These are phyloP conservation scores for Coccomyxa subellipsoidea DNA, from an alignment of 163 green algal genomes.

Conservation along the genomic window DNA sequence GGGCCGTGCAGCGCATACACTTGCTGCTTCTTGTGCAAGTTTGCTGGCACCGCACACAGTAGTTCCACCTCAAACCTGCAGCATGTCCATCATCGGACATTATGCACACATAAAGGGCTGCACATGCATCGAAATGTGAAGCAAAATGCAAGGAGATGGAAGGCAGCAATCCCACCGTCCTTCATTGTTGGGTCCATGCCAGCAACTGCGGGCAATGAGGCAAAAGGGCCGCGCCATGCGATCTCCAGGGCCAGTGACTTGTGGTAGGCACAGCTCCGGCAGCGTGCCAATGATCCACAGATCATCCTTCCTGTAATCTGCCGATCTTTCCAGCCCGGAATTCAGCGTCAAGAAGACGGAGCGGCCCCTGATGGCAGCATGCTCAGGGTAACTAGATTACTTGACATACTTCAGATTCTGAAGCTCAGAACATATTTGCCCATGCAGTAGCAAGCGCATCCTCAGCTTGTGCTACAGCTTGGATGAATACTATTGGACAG, in stretches of 20 bases:
- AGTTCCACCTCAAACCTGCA: slow-evolving; percentile 65
- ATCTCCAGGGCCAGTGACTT: slow-evolving; percentile 6
- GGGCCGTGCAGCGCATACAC: slow-evolving; percentile 52
- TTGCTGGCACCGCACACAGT: slow-evolving; percentile 26
- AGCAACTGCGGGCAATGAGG: slow-evolving; percentile 50
- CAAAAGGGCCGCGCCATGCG: slow-evolving; percentile 28
- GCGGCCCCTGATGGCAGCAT: neutral
- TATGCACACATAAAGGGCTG: too few relatives aligned
- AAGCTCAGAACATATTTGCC: too few relatives aligned
- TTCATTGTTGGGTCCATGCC: slow-evolving; percentile 83
- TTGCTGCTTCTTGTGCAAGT: slow-evolving; percentile 31
- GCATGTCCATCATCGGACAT: too few relatives aligned
- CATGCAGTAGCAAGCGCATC: too few relatives aligned
- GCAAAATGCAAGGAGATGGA: neutral
- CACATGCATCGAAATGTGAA: neutral
- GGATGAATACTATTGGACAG: too few relatives aligned
- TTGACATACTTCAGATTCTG: too few relatives aligned
- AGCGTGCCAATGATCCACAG: slow-evolving; percentile 70
- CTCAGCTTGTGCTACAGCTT: too few relatives aligned
- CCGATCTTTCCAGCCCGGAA: neutral
- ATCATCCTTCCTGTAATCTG: slow-evolving; percentile 42
- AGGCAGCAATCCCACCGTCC: slow-evolving; percentile 48
- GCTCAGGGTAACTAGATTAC: neutral
- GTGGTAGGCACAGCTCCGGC: slow-evolving; percentile 23
- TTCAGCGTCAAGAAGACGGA: neutral